Conservation (phyloP, 305 asterid species). For the Lippia alba region DNA sequence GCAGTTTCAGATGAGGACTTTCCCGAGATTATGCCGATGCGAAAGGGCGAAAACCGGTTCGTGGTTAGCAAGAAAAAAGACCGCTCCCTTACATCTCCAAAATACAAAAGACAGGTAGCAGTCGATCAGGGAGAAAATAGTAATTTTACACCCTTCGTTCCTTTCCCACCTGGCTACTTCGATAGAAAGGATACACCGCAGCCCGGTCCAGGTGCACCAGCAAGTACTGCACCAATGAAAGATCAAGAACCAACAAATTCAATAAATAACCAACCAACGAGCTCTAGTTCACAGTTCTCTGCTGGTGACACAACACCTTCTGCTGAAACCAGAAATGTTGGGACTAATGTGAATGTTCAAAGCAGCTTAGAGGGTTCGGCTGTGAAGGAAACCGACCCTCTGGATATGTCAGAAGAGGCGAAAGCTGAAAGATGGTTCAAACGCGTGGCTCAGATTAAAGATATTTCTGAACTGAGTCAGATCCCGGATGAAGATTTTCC, state of each 20-base stretch:
- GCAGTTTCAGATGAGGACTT: slow-evolving; percentile 72
- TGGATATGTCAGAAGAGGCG: slow-evolving; percentile 99
- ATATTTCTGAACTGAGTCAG: slow-evolving; percentile 89
- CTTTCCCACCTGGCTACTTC: slow-evolving; percentile 94
- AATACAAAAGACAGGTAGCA: slow-evolving; percentile 73
- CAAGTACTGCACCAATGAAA: slow-evolving; percentile 19
- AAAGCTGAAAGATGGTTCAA: slow-evolving; percentile 96
- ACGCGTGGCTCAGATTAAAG: slow-evolving; percentile 93
- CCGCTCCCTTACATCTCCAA: slow-evolving; percentile 75
- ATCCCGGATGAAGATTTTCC: slow-evolving; percentile 98
- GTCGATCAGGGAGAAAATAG: slow-evolving; percentile 64
- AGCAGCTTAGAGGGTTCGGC: slow-evolving; percentile 86
- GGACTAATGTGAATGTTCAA: slow-evolving; percentile 43
- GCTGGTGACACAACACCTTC: slow-evolving; percentile 28
- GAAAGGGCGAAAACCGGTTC: slow-evolving; percentile 78
- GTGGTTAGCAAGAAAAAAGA: slow-evolving; percentile 78
- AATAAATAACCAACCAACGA: slow-evolving; percentile 26
- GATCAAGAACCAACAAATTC: slow-evolving; percentile 15
- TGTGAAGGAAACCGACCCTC: slow-evolving; percentile 70
- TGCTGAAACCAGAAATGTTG: slow-evolving; percentile 16
- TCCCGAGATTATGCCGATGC: slow-evolving; percentile 85
- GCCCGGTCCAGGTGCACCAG: slow-evolving; percentile 40
- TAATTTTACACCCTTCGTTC: slow-evolving; percentile 85
- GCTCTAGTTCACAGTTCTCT: slow-evolving; percentile 36
- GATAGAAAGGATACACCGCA: slow-evolving; percentile 56